Evolutionary conservation across 257 asterid genomes (phyloP), one percentile per base, ranked within the genome.

Genomic region (Haberlea rhodopensis): DNA sequence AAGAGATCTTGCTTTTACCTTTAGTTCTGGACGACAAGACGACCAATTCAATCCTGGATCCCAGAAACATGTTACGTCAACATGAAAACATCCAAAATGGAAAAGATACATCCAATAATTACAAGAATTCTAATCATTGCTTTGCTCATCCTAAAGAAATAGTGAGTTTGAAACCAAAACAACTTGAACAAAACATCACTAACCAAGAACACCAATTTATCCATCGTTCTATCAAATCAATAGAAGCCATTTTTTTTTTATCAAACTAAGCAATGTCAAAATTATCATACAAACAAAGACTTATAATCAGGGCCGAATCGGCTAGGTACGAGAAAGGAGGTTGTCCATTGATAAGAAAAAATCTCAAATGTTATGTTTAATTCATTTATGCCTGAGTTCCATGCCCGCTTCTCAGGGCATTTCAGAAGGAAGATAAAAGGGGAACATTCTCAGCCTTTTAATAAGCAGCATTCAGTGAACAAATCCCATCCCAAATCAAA

Each of bases 21-120:
- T 40, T 31, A 5, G 53, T 65, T 61, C 62, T 23, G 9, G n/a
- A 46, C 65, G 37, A 26, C 46, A 69, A 60, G 49, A 60, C 72
- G 81, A 53, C 73, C 79, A 83, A 81, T 75, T 64, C 58, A 80
- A 69, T 29, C 87, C 90, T 83, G 80, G 62, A 88, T 73, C 66
- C 79, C 64, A 69, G 45, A 76, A 82, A 71, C 60, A 62, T 46
- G 40, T 40, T 58, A 75, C 29, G 55, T 40, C 20, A 59, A 53
- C 63, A 63, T 27, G 57, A 69, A 66, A 57, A 69, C 59, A 62
- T 66, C 22, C 71, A 48, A 65, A 60, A 62, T 63, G n/a, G 61
- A 26, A n/a, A 75, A 62, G 46, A 28, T 27, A 61, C 63, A 62
- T n/a, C 34, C 23, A 61, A 43, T 23, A 62, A 31, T 49, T 22